Evolutionary conservation across 176 grass and related monocot species (phyloP).

Genomic region (Tillandsia fasciculata): DNA sequence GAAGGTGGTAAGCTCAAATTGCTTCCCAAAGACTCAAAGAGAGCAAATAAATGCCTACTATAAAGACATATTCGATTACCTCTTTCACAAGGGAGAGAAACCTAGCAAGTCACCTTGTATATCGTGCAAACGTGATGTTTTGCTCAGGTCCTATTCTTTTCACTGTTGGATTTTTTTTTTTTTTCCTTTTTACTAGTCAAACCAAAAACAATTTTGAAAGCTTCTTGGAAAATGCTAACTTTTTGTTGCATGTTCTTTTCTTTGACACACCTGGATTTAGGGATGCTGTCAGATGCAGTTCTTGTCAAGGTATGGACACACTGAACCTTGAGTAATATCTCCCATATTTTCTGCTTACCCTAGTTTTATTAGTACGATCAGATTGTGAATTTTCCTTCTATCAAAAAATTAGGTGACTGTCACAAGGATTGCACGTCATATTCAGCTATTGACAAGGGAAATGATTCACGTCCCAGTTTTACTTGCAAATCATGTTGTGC

Average conservation of each 20-base stretch:
- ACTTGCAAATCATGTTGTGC: conserved; percentile 60
- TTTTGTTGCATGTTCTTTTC: conserved; percentile 20
- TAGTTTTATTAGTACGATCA: conserved; percentile 11
- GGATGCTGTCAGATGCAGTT: conserved; percentile 52
- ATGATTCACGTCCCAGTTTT: conserved; percentile 26
- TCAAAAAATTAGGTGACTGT: conserved; percentile 59
- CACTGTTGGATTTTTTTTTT: conserved; percentile 10
- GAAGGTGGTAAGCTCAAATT: conserved; percentile 16
- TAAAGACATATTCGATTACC: conserved; percentile 69
- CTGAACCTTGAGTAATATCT: conserved; percentile 1
- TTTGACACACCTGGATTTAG: conserved; percentile 43
- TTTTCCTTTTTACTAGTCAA: conserved; percentile 12
- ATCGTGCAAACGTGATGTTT: conserved; percentile 73
- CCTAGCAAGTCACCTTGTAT: conserved; percentile 46
- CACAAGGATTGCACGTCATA: conserved; percentile 60
- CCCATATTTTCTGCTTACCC: conserved; percentile 1
- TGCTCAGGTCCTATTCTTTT: conserved; percentile 51
- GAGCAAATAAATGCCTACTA: conserved; percentile 27
- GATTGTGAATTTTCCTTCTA: conserved; percentile 18
- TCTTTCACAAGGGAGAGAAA: conserved; percentile 55
- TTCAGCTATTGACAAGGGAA: conserved; percentile 29
- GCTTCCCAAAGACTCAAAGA: conserved; percentile 34
- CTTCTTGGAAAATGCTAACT: conserved; percentile 25
- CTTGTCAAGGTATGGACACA: conserved; percentile 75
- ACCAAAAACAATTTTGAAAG: neutral